Base-by-base conservation (phyloP, 352 stramenopile genomes). In the Phytophthora fragariaefolia region DNA sequence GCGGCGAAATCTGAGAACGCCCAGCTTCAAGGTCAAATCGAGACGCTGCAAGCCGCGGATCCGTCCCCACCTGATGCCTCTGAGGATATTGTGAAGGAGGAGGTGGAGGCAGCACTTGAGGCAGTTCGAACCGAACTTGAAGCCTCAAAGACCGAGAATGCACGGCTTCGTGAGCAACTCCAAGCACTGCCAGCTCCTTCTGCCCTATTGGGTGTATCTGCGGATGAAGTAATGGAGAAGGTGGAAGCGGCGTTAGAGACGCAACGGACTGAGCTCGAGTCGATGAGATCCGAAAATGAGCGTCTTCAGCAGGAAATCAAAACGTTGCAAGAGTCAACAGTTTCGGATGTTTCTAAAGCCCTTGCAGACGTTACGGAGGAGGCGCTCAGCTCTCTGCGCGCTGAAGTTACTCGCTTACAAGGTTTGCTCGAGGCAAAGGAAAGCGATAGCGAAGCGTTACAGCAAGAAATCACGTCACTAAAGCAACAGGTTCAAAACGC, bases 401-500 rank as follows among this genome's bases (percentile, higher is more conserved):
- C 43, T 10, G 68, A 75, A 27, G 24, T 77, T 38, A 36, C 54
- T 47, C 30, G 38, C 6, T 63, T 78, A 22, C 38, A 74, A 58
- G 6, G 13, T 1, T 30, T 65, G 38, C 18, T 79, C n/a, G 54
- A 58, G 24, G 27, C 30, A 23, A 66, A 66, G 10, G 56, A 76
- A 56, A 66, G 32, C 6, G 26, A 57, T 52, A 79, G 23, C 30
- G 48, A 55, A 47, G 42, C 32, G 20, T 52, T 87, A 20, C 57
- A 74, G 54, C 23, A 72, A 69, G 64, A 72, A 49, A 20, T 82
- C 4, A 65, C 43, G 15, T 54, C 59, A 2, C 48, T 85, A 8
- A 72, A 71, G 24, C 50, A 74, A 1, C 48, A 77, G 27, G 27
- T 52, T 32, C 51, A 58, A 51, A 71, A 72, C 4, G 18, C 32